Percentiles rank a stretch among this genome's conserved stretches.
These are phyloP conservation scores for Adenanthera pavonina DNA, from an alignment of 306 rosid genomes.

Conservation along the genomic window DNA sequence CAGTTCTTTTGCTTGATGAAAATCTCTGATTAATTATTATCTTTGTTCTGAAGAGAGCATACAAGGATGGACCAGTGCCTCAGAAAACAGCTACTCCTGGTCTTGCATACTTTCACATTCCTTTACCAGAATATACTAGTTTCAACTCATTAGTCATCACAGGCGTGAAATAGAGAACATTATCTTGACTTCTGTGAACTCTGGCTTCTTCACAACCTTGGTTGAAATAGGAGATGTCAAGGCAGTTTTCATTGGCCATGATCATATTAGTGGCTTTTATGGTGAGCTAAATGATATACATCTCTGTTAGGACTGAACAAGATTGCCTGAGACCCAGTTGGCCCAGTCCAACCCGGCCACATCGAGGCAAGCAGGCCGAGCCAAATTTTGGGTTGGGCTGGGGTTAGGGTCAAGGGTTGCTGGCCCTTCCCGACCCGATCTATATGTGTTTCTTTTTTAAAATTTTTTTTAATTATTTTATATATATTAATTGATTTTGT, in stretches of 20 bases:
- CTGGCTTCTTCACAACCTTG: slow-evolving; percentile 90
- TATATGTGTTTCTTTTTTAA: too few species aligned
- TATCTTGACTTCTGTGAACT: slow-evolving; percentile 85
- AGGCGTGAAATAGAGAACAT: slow-evolving; percentile 75
- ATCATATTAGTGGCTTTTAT: slow-evolving; percentile 90
- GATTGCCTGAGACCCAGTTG: too few species aligned
- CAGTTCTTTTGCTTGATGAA: slow-evolving; percentile 21
- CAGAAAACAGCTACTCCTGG: slow-evolving; percentile 86
- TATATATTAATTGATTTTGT: too few species aligned
- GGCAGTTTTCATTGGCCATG: slow-evolving; percentile 89
- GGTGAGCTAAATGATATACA: slow-evolving; percentile 68
- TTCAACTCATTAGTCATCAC: slow-evolving; percentile 74
- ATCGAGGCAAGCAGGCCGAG: too few species aligned
- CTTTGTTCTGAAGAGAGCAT: slow-evolving; percentile 61
- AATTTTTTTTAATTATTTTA: too few species aligned
- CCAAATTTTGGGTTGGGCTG: too few species aligned
- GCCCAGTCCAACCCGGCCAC: too few species aligned
- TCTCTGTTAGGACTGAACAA: slow-evolving; percentile 47
- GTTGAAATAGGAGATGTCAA: slow-evolving; percentile 87
- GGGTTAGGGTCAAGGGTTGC: too few species aligned
- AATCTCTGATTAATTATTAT: slow-evolving; percentile 1
- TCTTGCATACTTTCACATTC: slow-evolving; percentile 87
- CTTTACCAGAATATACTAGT: slow-evolving; percentile 75
- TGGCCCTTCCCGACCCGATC: too few species aligned
- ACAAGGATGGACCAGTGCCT: slow-evolving; percentile 55